Evolutionary conservation across 2,329 filamentous ascomycete genomes (phyloP).

Genomic region (Colletotrichum trifolii): DNA sequence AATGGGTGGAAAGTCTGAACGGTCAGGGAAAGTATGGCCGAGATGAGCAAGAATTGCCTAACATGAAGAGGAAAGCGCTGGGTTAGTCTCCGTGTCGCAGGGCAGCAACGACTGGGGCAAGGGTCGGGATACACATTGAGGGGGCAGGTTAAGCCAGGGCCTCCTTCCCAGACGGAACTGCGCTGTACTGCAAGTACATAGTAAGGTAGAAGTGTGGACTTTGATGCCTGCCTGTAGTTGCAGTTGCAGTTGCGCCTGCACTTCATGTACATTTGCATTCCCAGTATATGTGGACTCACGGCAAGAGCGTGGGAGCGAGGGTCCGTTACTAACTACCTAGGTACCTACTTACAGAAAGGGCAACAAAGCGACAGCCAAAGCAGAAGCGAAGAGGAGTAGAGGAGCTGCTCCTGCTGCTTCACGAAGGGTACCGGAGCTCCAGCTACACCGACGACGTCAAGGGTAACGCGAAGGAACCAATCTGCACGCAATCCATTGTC

Average conservation of each 20-base stretch:
- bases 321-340: neutral
- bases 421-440: neutral
- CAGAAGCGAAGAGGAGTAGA: too few relatives aligned
- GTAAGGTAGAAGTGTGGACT: too few relatives aligned
- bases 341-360: neutral
- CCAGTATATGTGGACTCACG: too few relatives aligned
- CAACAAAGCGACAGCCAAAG: too few relatives aligned
- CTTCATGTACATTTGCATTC: too few relatives aligned
- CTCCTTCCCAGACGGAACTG: too few relatives aligned
- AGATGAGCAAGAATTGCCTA: slow-evolving; percentile 30
- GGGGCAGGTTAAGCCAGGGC: too few relatives aligned
- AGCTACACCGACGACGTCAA: slow-evolving; percentile 15
- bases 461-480: neutral
- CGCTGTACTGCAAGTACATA: too few relatives aligned
- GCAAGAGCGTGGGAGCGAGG: slow-evolving; percentile 4
- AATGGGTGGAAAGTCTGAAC: neutral
- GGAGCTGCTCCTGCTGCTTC: too few relatives aligned
- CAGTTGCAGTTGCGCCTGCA: neutral
- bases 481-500: slow-evolving; percentile 6
- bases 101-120: slow-evolving; percentile 18
- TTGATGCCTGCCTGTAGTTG: too few relatives aligned
- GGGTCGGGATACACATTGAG: neutral
- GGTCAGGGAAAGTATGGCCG: slow-evolving; percentile 28
- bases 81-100: slow-evolving; percentile 12
- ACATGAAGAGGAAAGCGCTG: neutral